Base-by-base conservation (phyloP, 331 rosid genomes). In the Telfairia occidentalis region DNA sequence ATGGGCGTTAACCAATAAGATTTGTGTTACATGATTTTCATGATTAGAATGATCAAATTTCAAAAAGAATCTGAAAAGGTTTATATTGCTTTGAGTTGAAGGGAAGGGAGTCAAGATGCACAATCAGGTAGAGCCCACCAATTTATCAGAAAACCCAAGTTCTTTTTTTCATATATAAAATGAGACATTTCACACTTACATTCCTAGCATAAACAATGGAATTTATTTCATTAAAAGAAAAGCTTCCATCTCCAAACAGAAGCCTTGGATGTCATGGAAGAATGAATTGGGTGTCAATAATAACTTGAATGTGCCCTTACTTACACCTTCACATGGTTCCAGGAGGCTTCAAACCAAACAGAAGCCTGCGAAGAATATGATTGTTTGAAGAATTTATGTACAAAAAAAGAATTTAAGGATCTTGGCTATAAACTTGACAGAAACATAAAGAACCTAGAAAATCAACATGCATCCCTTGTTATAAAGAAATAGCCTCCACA, bases 381-480 rank as follows among this genome's bases (percentile, higher is more conserved):
- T 24, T 75, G 50, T 66, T 23, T 50, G 74, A 85, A 66, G 83
- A 84, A 87, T 85, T 72, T 87, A 93, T 90, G 61, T 85, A 90
- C 97, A 71, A 87, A 58, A 73, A 87, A 92, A 90, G 89, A 90
- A 90, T 66, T 66, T 87, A 28, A 81, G 54, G 58, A 60, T 55
- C 73, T 80, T 82, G 81, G 84, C 77, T 75, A 29, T 37, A 11
- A 76, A 75, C 55, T 40, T 45, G 76, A 71, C 58, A 26, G 60
- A 72, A 60, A 76, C 72, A 54, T 76, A 61, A 74, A 70, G 75
- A 70, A 60, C 78, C 59, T 79, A 63, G 82, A 79, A 53, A 50
- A 54, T 53, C 65, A 82, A 81, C 84, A 79, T 85, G 50, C 80
- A 80, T 65, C 76, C 83, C 85, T 82, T 30, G 75, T 16, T 24